Evolutionary conservation across 805 yeast species (phyloP), one percentile per base, ranked within the genome.

Genomic region (Brettanomyces anomalus): DNA sequence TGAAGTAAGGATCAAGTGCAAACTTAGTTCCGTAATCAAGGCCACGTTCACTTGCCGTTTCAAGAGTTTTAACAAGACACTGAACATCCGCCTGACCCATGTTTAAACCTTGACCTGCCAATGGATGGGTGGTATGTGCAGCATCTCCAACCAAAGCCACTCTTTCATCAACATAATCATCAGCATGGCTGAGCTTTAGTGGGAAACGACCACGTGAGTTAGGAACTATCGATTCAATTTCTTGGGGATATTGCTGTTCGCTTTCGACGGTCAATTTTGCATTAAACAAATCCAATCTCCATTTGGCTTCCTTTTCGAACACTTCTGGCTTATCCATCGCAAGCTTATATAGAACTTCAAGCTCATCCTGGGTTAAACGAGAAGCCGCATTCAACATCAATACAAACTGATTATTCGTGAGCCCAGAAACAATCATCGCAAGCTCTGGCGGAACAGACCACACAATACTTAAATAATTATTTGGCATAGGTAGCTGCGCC

Each of bases 131-230:
- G 0, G 97, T 83, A 54, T 93, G 98, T 0, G 97, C 97, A 1
- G 98, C 97, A 63, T 93, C 98, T 20, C 98, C 98, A 8, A 90
- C 85, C n/a, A 93, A 66, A 0, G 97, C 97, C 26, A 90, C 73
- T 50, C 97, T 71, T 3, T 85, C 89, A 2, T 77, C 77, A 16
- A 86, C 78, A 58, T 93, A 93, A 1, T 84, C 75, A 55, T 93
- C 97, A 3, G 96, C 95, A 57, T 93, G 97, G 17, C 88, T 79
- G 66, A 90, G 63, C 51, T 81, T 80, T 50, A 93, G 68, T 18
- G 98, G 98, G 68, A 93, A 93, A 38, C 83, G 71, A 0, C 95
- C 97, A 47, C 95, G 72, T 3, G 94, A 76, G 7, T 71, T 67
- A 2, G 72, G 72, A 28, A 76, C 69, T 4, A 88, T 74, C 4